These are phyloP conservation scores for Penicillium cinerascens DNA, from an alignment of 495 filamentous ascomycete species.

Conservation along the genomic window DNA sequence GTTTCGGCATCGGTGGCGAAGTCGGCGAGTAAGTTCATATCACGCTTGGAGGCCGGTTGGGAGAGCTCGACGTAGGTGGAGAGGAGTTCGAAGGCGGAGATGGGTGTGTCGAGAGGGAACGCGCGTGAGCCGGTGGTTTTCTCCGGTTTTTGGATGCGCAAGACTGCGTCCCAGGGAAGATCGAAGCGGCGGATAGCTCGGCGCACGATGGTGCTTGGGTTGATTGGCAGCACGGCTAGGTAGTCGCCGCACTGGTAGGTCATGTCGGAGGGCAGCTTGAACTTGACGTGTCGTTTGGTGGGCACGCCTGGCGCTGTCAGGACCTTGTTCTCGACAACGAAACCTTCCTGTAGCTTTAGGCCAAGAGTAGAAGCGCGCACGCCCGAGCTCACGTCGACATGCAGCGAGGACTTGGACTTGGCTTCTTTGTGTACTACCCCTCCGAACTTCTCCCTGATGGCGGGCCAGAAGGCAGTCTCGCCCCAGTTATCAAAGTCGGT, in stretches of 20 bases:
- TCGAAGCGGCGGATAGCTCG: conserved; percentile 52
- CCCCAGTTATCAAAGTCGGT: conserved; percentile 71
- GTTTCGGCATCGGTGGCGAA: conserved; percentile 27
- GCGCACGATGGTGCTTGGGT: conserved; percentile 55
- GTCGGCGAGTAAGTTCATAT: conserved; percentile 48
- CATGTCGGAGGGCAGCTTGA: conserved; percentile 62
- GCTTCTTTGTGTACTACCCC: conserved; percentile 24
- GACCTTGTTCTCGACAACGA: conserved; percentile 51
- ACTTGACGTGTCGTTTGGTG: conserved; percentile 61
- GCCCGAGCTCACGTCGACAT: conserved; percentile 56
- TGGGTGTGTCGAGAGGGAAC: conserved; percentile 55
- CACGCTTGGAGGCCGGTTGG: conserved; percentile 59
- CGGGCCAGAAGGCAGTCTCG: conserved; percentile 62
- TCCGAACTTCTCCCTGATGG: conserved; percentile 47
- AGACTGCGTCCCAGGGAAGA: conserved; percentile 58
- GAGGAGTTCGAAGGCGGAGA: conserved; percentile 60
- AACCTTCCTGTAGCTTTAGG: conserved; percentile 62
- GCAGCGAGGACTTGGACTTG: conserved; percentile 35
- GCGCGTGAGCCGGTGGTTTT: conserved; percentile 41
- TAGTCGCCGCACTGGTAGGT: conserved; percentile 73
- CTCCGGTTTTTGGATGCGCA: conserved; percentile 40
- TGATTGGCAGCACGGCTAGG: conserved; percentile 68
- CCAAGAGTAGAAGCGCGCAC: conserved; percentile 58
- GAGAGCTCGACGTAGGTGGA: conserved; percentile 69
- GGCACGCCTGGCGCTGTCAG: conserved; percentile 55